These are phyloP conservation scores for Allium cepa DNA, from an alignment of 106 monocot genomes.

Conservation along the genomic window DNA sequence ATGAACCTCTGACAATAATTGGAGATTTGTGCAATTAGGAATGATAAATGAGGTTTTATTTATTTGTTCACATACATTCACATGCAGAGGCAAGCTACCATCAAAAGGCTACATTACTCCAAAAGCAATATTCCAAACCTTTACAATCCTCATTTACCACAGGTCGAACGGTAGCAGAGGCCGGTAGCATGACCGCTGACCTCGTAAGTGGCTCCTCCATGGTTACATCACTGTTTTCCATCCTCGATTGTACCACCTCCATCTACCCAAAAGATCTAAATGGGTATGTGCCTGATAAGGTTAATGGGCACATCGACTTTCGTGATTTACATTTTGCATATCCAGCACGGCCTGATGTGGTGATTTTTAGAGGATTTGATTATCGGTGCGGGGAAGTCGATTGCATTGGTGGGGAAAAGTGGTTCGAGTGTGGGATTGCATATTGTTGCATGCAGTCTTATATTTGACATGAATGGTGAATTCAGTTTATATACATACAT, in stretches of 20 bases:
- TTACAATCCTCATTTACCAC: constrained; percentile 16
- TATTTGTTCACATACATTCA: neutral
- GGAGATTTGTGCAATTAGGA: neutral
- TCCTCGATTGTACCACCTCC: constrained; percentile 28
- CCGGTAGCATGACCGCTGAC: constrained; percentile 29
- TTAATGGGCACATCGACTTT: constrained; percentile 4
- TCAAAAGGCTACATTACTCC: constrained; percentile 6
- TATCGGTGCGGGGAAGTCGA: constrained; percentile 13
- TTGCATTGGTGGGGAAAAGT: constrained; percentile 22
- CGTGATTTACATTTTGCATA: constrained; percentile 8
- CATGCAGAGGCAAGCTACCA: constrained; percentile 12
- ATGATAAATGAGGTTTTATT: neutral
- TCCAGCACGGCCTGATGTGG: constrained; percentile 14
- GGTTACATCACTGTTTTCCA: constrained; percentile 33
- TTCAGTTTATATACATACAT: no score
- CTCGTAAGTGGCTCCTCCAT: constrained; percentile 36
- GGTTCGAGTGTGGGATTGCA: constrained; percentile 16
- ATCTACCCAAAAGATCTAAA: constrained; percentile 19
- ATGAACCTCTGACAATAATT: no score
- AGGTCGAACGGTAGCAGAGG: constrained; percentile 15
- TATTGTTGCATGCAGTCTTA: no score
- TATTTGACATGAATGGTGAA: no score
- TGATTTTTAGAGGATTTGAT: constrained; percentile 12
- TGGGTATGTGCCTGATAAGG: neutral
- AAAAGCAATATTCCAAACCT: constrained; percentile 18